Evolutionary conservation across 2,329 filamentous ascomycete species (phyloP), one percentile per base, ranked within the genome.

Genomic region (Ophiostoma angusticollis): DNA sequence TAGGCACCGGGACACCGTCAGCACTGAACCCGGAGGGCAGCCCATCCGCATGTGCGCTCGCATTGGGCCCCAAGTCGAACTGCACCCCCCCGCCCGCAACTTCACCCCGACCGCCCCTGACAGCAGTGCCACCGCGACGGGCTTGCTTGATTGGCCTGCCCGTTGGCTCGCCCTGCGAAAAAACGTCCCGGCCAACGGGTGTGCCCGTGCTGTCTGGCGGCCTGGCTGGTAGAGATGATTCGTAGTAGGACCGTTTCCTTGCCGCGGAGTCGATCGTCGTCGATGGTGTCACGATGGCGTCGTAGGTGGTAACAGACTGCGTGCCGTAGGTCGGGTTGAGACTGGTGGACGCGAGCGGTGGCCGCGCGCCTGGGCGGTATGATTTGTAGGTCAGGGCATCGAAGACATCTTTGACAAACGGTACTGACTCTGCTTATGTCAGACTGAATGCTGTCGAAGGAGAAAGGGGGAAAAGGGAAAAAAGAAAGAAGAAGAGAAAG

Each of bases 391-490:
- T 60, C 42, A 89, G 69, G 5, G 74, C 73, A 36, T 70, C 58
- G 51, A 87, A 80, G 16, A 87, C 68, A 50, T 86, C 80, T 50
- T 78, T 65, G 24, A 85, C 76, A 49, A 89, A 86, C 2, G 63
- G 52, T 4, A 60, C 57, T 1, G 75, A 68, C 49, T 78, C 74
- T 75, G 24, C 9, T 6, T 9, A 18, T 7, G n/a, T 16, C 14
- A 18, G 14, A 18, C 3, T 9, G 9, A 19, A 17, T 22, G 8
- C 12, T 9, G 2, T 4, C 9, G 5, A n/a, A 16, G 3, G 19
- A 13, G 8, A 22, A 22, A 6, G 6, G 6, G 6, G 16, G 16
- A 24, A 7, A 14, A 23, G 8, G 11, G 9, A 19, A 35, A 8
- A 22, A 31, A 6, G 16, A 12, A 14, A 14, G 16, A n/a, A 19